Percentiles rank a stretch among this genome's conserved stretches.
Conservation (phyloP, 352 stramenopile species). For the Phytophthora kernoviae region DNA sequence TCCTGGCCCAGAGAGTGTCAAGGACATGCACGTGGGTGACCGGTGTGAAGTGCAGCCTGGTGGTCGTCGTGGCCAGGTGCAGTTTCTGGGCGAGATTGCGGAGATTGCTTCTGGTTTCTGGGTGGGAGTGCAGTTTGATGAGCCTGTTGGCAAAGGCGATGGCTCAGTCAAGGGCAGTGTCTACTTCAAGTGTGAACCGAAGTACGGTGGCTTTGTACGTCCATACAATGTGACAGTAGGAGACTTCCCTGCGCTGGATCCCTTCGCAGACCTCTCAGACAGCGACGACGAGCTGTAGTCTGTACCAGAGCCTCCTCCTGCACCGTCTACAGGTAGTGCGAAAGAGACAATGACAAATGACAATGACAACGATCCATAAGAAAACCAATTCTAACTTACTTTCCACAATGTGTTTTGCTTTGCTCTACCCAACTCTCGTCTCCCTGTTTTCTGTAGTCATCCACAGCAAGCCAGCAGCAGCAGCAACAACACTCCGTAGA, state of each 20-base stretch:
- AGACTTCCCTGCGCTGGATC: conserved; percentile 92
- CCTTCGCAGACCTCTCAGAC: conserved; percentile 76
- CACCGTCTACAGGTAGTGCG: no score
- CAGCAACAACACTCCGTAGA: background rate
- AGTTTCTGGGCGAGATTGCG: conserved; percentile 92
- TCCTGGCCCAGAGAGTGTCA: conserved; percentile 74
- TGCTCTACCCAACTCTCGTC: conserved; percentile 6
- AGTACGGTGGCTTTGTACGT: conserved; percentile 95
- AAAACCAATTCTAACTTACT: conserved; percentile 61
- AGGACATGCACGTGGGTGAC: conserved; percentile 88
- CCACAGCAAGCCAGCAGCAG: background rate
- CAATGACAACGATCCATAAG: conserved; percentile 22
- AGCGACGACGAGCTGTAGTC: conserved; percentile 78
- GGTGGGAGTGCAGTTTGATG: conserved; percentile 97
- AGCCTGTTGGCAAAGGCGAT: conserved; percentile 94
- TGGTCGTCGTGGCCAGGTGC: conserved; percentile 91
- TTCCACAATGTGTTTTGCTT: conserved; percentile 35
- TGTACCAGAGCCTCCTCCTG: no score
- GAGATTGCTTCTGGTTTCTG: conserved; percentile 92
- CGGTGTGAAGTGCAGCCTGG: conserved; percentile 98
- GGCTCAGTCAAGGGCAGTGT: conserved; percentile 90
- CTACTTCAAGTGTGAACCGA: conserved; percentile 93
- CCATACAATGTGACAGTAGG: conserved; percentile 93
- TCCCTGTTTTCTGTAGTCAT: background rate
- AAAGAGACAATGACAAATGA: conserved; percentile 8